Percentiles rank a stretch among this genome's conserved stretches.
Conservation (phyloP, 257 asterid genomes). For the Solanum tarapatanum region DNA sequence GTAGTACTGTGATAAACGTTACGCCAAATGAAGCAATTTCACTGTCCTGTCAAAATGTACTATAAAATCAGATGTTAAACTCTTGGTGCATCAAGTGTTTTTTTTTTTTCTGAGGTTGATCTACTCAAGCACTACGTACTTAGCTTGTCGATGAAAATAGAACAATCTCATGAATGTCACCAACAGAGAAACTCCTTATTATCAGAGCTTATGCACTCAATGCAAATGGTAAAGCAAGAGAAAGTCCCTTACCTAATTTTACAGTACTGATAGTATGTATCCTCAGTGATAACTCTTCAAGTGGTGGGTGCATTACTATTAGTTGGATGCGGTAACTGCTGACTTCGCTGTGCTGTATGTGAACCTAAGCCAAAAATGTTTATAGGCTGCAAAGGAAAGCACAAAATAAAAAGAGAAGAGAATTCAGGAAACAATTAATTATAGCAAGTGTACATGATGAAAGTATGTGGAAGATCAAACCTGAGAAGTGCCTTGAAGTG, state of each 20-base stretch:
- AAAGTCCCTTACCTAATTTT: neutral
- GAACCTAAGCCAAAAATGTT: constrained; percentile 45
- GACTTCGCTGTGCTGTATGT: constrained; percentile 31
- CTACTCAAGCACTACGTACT: neutral
- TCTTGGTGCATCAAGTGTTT: neutral
- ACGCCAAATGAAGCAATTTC: neutral
- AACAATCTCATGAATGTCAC: neutral
- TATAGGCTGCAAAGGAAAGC: constrained; percentile 23
- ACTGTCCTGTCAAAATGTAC: neutral
- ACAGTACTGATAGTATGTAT: neutral
- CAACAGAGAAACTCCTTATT: neutral
- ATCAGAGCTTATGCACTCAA: neutral
- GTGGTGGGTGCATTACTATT: constrained; percentile 22
- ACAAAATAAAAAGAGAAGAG: neutral
- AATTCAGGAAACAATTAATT: neutral
- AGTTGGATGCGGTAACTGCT: constrained; percentile 16
- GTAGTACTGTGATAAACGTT: neutral
- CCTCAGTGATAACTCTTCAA: neutral
- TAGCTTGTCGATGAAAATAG: neutral
- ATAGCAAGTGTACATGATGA: neutral
- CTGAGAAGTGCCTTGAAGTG: constrained; percentile 47
- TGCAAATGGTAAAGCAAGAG: neutral
- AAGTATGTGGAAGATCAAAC: constrained; percentile 9
- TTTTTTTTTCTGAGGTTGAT: neutral
- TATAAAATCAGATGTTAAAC: neutral